Percentiles rank a stretch among this genome's conserved stretches.
Evolutionary conservation across 2,329 filamentous ascomycete genomes (phyloP).

Genomic region (Pseudocercospora ulei): DNA sequence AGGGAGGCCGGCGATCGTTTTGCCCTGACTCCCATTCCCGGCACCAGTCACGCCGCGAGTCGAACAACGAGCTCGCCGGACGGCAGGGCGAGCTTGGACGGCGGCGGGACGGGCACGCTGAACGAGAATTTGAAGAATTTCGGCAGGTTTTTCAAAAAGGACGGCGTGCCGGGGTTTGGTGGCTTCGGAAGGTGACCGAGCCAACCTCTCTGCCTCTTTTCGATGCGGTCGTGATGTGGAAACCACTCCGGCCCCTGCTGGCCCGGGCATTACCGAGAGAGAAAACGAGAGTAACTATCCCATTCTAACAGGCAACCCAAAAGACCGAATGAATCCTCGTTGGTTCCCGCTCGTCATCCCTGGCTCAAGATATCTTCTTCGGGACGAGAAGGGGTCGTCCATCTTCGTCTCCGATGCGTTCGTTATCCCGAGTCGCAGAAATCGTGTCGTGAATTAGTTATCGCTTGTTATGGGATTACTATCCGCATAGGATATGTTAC

Average conservation of each 20-base stretch:
- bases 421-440: no score
- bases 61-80: conserved; percentile 29
- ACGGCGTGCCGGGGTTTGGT: conserved; percentile 56
- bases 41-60: conserved; percentile 31
- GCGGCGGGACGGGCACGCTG: conserved; percentile 52
- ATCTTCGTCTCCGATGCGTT: no score
- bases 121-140: conserved; percentile 94
- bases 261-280: not conserved
- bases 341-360: no score
- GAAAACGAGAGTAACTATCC: no score
- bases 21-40: conserved; percentile 39
- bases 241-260: not conserved
- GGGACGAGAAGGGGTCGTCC: no score
- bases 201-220: not conserved
- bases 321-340: no score
- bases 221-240: conserved; percentile 10
- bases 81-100: conserved; percentile 23
- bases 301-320: no score
- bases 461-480: no score
- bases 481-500: no score
- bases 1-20: conserved; percentile 73
- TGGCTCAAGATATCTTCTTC: no score
- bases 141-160: conserved; percentile 88
- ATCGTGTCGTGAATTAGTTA: no score
- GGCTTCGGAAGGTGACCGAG: conserved; percentile 28